phyloP scores from a whole-genome alignment of 371 early-diverging fungal genomes.

The Dinochytrium kinnereticum region DNA sequence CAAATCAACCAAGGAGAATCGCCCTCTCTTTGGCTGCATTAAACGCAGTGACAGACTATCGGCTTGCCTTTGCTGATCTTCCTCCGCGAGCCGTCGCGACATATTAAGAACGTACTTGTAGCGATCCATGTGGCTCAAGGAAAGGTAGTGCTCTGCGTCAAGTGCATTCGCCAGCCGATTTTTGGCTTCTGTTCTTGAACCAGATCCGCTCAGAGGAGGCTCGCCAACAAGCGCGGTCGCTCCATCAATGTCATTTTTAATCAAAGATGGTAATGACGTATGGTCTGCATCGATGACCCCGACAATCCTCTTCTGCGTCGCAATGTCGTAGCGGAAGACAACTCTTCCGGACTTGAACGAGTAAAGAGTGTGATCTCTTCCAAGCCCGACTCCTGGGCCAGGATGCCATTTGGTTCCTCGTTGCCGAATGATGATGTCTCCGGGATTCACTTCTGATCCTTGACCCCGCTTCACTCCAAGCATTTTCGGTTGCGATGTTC shows the following conservation, averaged over 20 bases:
- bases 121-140: slow-evolving; percentile 34
- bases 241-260: slow-evolving; percentile 35
- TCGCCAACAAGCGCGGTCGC: slow-evolving; percentile 35
- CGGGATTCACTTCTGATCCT: slow-evolving; percentile 69
- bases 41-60: slow-evolving; percentile 25
- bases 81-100: slow-evolving; percentile 36
- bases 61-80: slow-evolving; percentile 30
- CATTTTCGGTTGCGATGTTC: slow-evolving; percentile 93
- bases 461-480: slow-evolving; percentile 92
- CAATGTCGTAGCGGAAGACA: slow-evolving; percentile 77
- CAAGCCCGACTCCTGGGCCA: slow-evolving; percentile 75
- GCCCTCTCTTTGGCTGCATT: slow-evolving; percentile 27
- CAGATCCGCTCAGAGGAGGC: slow-evolving; percentile 39
- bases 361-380: slow-evolving; percentile 90
- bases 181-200: slow-evolving; percentile 44
- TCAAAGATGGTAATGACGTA: slow-evolving; percentile 16
- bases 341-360: slow-evolving; percentile 87
- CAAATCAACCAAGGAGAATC: slow-evolving; percentile 47
- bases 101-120: slow-evolving; percentile 46
- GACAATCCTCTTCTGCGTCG: slow-evolving; percentile 76
- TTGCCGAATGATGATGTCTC: slow-evolving; percentile 55
- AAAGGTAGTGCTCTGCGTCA: slow-evolving; percentile 45
- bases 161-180: slow-evolving; percentile 42
- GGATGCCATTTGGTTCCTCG: slow-evolving; percentile 87
- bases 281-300: slow-evolving; percentile 68